Evolutionary conservation across 2,329 filamentous ascomycete genomes (phyloP).

Genomic region (Colletotrichum chlorophyti): DNA sequence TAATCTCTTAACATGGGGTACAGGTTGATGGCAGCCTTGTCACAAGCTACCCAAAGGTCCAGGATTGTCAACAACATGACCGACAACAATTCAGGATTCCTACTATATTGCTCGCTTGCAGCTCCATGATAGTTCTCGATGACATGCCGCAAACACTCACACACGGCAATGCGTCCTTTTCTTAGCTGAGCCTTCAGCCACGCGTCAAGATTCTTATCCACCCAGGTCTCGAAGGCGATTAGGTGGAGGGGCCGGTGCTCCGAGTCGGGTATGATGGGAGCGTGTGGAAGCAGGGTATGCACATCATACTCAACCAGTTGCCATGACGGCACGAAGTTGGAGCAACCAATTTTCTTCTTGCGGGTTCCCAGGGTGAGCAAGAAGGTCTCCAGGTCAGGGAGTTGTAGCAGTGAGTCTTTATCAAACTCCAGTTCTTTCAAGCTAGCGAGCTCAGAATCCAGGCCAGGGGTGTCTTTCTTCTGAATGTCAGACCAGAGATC

Average conservation of each 20-base stretch:
- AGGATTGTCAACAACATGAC: slow-evolving; percentile 61
- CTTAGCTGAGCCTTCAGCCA: not conserved
- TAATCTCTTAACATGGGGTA: slow-evolving; percentile 54
- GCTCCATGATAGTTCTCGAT: slow-evolving; percentile 42
- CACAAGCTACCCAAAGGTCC: slow-evolving; percentile 66
- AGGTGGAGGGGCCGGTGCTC: not conserved
- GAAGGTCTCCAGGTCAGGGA: slow-evolving; percentile 9
- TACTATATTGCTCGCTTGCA: slow-evolving; percentile 40
- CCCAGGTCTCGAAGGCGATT: slow-evolving; percentile 54
- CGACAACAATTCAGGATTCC: slow-evolving; percentile 54
- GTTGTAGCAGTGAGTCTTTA: slow-evolving; percentile 20
- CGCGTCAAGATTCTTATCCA: not conserved
- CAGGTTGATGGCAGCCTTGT: slow-evolving; percentile 48
- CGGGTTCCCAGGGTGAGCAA: not conserved
- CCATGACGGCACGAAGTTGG: not conserved
- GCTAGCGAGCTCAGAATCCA: not conserved
- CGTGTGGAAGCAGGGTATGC: not conserved
- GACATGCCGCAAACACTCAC: slow-evolving; percentile 34
- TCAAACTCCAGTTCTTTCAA: slow-evolving; percentile 21
- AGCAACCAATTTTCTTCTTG: not conserved
- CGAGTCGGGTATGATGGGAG: not conserved
- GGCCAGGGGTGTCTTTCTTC: not conserved
- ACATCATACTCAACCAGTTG: not conserved
- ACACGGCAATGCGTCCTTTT: slow-evolving; percentile 34
- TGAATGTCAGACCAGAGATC: not conserved